Conservation (phyloP, 495 filamentous ascomycete species). For the Geopyxis carbonaria region DNA sequence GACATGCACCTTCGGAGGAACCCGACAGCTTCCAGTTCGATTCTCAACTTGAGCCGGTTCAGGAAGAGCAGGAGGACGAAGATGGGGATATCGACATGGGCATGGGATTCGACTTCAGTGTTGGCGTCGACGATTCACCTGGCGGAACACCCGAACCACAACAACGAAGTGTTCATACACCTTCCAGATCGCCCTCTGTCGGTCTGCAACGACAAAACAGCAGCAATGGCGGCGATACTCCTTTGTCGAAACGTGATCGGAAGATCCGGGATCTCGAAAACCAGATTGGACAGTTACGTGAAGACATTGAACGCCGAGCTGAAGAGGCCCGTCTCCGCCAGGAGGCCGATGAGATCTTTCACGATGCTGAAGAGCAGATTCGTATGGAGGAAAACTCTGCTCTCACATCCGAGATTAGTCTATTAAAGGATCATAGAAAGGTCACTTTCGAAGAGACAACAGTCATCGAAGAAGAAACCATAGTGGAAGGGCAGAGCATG, state of each 20-base stretch:
- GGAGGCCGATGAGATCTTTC: constrained; percentile 25
- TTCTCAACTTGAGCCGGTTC: constrained; percentile 8
- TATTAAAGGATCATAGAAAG: constrained; percentile 10
- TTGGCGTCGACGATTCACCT: constrained; percentile 2
- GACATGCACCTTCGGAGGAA: constrained; percentile 12
- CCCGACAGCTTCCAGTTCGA: neutral
- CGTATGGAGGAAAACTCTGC: constrained; percentile 19
- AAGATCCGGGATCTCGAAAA: constrained; percentile 21
- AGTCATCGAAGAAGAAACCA: neutral
- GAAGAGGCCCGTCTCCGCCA: constrained; percentile 18
- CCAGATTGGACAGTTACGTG: constrained; percentile 17
- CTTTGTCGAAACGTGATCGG: constrained; percentile 16
- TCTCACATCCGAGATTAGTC: constrained; percentile 10
- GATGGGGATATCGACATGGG: constrained; percentile 12
- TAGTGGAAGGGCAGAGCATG: neutral
- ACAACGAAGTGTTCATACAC: neutral
- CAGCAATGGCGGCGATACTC: constrained; percentile 8
- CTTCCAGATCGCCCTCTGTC: neutral
- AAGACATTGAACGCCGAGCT: constrained; percentile 19
- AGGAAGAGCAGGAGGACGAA: constrained; percentile 10
- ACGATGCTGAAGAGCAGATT: constrained; percentile 25
- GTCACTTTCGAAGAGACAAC: constrained; percentile 8
- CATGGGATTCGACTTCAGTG: neutral
- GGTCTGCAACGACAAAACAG: constrained; percentile 2
- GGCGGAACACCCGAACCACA: constrained; percentile 4